Base-by-base conservation (phyloP, 306 rosid species). In the Sophora flavescens region DNA sequence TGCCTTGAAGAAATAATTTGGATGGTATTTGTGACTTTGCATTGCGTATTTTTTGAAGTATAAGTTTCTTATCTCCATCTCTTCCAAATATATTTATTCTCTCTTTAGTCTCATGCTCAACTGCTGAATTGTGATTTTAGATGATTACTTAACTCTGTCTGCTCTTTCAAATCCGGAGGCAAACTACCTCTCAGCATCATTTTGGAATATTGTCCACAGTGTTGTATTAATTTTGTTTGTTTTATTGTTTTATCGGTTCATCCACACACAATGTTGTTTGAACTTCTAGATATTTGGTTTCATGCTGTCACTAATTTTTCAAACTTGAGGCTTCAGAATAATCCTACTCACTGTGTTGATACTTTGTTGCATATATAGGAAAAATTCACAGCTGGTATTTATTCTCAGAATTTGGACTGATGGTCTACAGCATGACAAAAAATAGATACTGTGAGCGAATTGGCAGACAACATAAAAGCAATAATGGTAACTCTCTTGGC, bases 391-490 rank as follows among this genome's bases (percentile, higher is more conserved):
- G 90, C 85, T 94, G 98, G 98, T 90, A 83, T 80, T 90, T 88
- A 88, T 90, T 94, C 88, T 87, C 96, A 15, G 98, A 94, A 74
- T 87, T 80, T 79, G 95, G 93, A 74, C 78, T 89, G 77, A 87
- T 94, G 83, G 89, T 94, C 80, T 94, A 94, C 87, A 94, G 89
- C 89, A 94, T 94, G 97, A 89, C 88, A 54, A 88, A 92, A 81
- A 94, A 87, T 82, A 80, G 97, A 80, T 94, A 84, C 45, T 94
- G 98, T 67, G 96, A 94, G 81, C 85, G 97, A 79, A 94, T 94
- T 70, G 96, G 97, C 75, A 87, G 98, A 81, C 88, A 91, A 52
- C 98, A 94, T 86, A 94, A 91, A 91, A 94, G 98, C 88, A 94
- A 94, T 80, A 92, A 94, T 76, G 97, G 98, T 94, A 86, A 68